Percentiles rank a stretch among this genome's conserved stretches.
Conservation (phyloP, 805 yeast species). For the Candida peoriensis region DNA sequence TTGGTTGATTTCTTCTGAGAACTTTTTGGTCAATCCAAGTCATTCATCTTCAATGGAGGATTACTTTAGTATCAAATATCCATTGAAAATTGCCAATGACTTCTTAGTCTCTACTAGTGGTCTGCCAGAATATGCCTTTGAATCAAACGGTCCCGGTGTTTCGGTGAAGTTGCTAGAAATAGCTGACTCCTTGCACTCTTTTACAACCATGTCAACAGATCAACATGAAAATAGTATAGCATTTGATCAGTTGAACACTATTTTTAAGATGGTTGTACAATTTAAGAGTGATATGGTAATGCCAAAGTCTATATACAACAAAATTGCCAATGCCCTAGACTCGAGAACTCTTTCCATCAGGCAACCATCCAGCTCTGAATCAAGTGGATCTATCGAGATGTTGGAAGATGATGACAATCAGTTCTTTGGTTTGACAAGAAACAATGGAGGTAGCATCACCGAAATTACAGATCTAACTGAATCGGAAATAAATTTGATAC, state of each 20-base stretch:
- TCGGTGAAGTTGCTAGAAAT: slow-evolving; percentile 19
- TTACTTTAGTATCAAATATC: slow-evolving; percentile 17
- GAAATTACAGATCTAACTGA: too few species aligned
- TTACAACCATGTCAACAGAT: slow-evolving; percentile 13
- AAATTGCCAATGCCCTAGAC: slow-evolving; percentile 13
- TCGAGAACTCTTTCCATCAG: slow-evolving; percentile 8
- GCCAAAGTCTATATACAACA: slow-evolving; percentile 12
- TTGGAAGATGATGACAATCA: not conserved
- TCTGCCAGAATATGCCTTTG: slow-evolving; percentile 20
- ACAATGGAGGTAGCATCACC: too few species aligned
- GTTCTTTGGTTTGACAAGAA: too few species aligned
- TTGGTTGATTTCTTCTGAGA: slow-evolving; percentile 21
- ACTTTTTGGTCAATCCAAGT: slow-evolving; percentile 12
- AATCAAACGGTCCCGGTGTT: slow-evolving; percentile 23
- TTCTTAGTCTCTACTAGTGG: slow-evolving; percentile 14
- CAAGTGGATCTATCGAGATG: not conserved
- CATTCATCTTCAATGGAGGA: slow-evolving; percentile 10
- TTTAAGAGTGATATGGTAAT: slow-evolving; percentile 19
- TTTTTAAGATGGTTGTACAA: slow-evolving; percentile 16
- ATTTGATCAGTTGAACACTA: slow-evolving; percentile 13
- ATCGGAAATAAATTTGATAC: too few species aligned
- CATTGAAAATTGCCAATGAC: slow-evolving; percentile 19
- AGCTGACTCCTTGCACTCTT: slow-evolving; percentile 20
- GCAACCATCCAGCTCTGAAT: not conserved
- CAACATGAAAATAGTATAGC: slow-evolving; percentile 11